Percentiles rank a stretch among this genome's conserved stretches.
These are phyloP conservation scores for Fusarium coicis DNA, from an alignment of 2,329 filamentous ascomycete species.

Conservation along the genomic window DNA sequence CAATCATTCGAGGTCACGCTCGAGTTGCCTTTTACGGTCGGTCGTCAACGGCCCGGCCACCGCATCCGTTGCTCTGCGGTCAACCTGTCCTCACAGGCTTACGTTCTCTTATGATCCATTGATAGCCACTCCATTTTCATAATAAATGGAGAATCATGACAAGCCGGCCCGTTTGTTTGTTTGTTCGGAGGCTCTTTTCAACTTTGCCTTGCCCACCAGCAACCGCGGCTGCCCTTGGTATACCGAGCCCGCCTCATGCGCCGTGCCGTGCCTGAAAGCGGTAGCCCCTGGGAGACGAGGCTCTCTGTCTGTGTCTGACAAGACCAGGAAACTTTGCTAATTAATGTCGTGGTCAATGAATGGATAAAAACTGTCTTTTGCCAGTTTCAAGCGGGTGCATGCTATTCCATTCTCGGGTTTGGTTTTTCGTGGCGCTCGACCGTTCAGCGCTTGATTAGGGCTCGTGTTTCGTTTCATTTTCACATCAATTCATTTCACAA, in stretches of 20 bases:
- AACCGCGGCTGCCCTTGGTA: slow-evolving; percentile 39
- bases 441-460: slow-evolving; percentile 6
- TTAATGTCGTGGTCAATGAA: slow-evolving; percentile 9
- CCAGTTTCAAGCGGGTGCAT: slow-evolving; percentile 27
- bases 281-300: slow-evolving; percentile 6
- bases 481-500: neutral
- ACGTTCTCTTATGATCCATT: slow-evolving; percentile 3
- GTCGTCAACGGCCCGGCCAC: slow-evolving; percentile 11
- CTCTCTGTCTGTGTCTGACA: slow-evolving; percentile 2
- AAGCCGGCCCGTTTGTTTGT: slow-evolving; percentile 26
- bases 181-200: slow-evolving; percentile 27
- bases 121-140: slow-evolving; percentile 1
- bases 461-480: slow-evolving; percentile 22
- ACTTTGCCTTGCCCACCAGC: slow-evolving; percentile 12
- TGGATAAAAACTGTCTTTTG: slow-evolving; percentile 20
- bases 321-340: slow-evolving; percentile 7
- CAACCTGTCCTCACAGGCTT: neutral
- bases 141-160: slow-evolving; percentile 30
- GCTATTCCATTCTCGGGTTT: slow-evolving; percentile 15
- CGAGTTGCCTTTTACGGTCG: slow-evolving; percentile 29
- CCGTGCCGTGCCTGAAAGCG: slow-evolving; percentile 2
- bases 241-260: slow-evolving; percentile 30
- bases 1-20: slow-evolving; percentile 21
- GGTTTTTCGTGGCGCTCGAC: slow-evolving; percentile 12
- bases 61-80: neutral